Base-by-base conservation (phyloP, 2,329 filamentous ascomycete genomes). In the Rhynchosporium agropyri region DNA sequence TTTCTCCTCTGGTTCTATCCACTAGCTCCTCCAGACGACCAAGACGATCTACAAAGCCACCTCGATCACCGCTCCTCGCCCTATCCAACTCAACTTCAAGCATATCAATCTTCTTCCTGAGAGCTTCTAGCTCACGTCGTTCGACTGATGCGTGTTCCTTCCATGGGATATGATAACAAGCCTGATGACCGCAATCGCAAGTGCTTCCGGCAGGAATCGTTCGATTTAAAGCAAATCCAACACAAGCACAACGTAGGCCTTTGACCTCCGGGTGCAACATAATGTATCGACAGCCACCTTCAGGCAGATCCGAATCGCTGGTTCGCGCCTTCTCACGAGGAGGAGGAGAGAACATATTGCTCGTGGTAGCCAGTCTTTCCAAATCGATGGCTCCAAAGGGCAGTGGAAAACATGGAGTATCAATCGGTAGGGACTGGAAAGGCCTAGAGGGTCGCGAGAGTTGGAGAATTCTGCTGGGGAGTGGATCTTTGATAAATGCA, bases 271-370 rank as follows among this genome's bases (percentile, higher is more conserved):
- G 82, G 61, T 82, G 77, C 33, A 84, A 77, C 36, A 87, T 73
- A 65, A 87, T 85, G 69, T 83, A 86, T 64, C 83, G 82, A 68
- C 84, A 87, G 68, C 84, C 82, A 38, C 84, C 84, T 67, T 80
- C 78, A 13, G 84, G 84, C 28, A 87, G 77, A 56, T 77, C 77
- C 43, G 77, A 81, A 62, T 83, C 80, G 59, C 66, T 61, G 20
- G 58, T 61, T 61, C 65, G 65, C 40, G 69, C 66, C 65, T 68
- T 73, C 61, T 71, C 70, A 69, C 67, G 70, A 59, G 67, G 71
- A 38, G 68, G 71, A 58, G 71, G 70, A 56, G 69, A 69, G 53
- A 69, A 72, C 67, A 71, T 71, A 36, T 40, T 58, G 63, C 57
- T 71, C 65, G 57, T 66, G 62, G 46, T 63, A 54, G 62, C 58